phyloP scores from a whole-genome alignment of 306 rosid species.

The Phaseolus lunatus region DNA sequence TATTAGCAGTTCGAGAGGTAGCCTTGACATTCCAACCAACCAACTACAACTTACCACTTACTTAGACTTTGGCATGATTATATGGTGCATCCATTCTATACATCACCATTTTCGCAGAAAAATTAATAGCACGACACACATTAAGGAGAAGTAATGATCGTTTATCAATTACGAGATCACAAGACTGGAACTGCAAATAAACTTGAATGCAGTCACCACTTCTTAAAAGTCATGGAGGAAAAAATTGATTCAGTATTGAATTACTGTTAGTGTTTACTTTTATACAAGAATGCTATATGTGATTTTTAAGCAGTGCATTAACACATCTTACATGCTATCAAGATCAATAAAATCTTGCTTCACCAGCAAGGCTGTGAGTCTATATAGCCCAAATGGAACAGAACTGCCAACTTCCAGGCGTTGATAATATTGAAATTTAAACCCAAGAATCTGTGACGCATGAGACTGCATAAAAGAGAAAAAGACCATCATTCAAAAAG shows the following conservation, averaged over 20 bases:
- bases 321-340: constrained; percentile 84
- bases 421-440: constrained; percentile 95
- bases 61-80: constrained; percentile 33
- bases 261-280: not conserved
- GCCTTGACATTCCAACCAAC: not conserved
- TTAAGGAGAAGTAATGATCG: constrained; percentile 3
- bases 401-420: constrained; percentile 86
- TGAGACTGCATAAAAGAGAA: constrained; percentile 81
- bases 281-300: constrained; percentile 4
- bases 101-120: constrained; percentile 13
- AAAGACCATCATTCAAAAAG: constrained; percentile 24
- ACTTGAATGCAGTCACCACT: not conserved
- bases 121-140: not conserved
- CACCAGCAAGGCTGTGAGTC: constrained; percentile 93
- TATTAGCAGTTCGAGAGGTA: not conserved
- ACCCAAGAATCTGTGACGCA: constrained; percentile 98
- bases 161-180: constrained; percentile 26
- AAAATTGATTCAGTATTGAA: not conserved
- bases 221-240: constrained; percentile 31
- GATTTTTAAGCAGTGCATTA: constrained; percentile 19
- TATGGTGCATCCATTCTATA: constrained; percentile 20
- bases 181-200: not conserved
- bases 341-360: constrained; percentile 91
- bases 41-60: constrained; percentile 27
- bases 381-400: constrained; percentile 91